Evolutionary conservation across 2,329 filamentous ascomycete genomes (phyloP).

Genomic region (Dendrostoma leiphaemia): DNA sequence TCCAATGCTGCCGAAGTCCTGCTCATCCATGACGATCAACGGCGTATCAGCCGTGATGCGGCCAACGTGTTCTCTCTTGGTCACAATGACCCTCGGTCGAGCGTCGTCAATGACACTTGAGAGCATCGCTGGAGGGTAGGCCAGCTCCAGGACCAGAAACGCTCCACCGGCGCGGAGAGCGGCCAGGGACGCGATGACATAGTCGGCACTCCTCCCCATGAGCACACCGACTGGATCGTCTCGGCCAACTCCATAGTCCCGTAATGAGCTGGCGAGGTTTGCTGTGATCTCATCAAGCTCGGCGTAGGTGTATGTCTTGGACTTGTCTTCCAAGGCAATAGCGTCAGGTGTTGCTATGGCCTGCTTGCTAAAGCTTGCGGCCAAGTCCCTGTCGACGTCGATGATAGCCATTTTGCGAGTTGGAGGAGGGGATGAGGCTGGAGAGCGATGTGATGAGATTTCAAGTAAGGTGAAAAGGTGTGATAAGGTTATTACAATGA

Average conservation of each 20-base stretch:
- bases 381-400: conserved; percentile 70
- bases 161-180: conserved; percentile 77
- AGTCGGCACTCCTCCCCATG: conserved; percentile 72
- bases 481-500: too few species aligned
- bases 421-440: too few species aligned
- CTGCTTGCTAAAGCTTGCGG: conserved; percentile 69
- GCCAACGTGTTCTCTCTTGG: conserved; percentile 59
- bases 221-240: conserved; percentile 75
- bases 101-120: conserved; percentile 77
- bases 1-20: conserved; percentile 26
- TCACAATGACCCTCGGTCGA: conserved; percentile 68
- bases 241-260: conserved; percentile 65
- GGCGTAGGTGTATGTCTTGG: conserved; percentile 65
- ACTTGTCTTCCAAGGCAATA: conserved; percentile 70
- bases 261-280: conserved; percentile 62
- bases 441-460: background rate
- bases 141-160: conserved; percentile 76
- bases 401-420: conserved; percentile 63
- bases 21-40: conserved; percentile 62
- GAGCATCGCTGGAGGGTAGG: conserved; percentile 71
- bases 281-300: conserved; percentile 68
- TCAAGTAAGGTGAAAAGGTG: too few species aligned
- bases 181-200: conserved; percentile 76
- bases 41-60: conserved; percentile 64
- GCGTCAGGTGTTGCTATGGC: conserved; percentile 66